Conservation (phyloP, 225 moss, liverwort and hornwort genomes). For the Ulota crispa region DNA sequence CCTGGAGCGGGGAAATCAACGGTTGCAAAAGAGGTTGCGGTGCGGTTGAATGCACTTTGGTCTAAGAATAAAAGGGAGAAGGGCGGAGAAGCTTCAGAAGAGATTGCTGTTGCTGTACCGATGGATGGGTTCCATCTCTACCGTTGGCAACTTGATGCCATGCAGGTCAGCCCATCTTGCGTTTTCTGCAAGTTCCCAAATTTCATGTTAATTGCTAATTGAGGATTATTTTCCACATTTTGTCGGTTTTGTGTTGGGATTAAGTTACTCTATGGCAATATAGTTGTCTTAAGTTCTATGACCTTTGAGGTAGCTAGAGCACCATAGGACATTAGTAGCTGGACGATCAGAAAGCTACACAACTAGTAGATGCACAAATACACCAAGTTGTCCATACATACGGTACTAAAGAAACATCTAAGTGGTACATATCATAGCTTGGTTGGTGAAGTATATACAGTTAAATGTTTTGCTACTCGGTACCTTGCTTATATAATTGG, state of each 20-base stretch:
- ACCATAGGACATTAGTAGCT: too few species aligned
- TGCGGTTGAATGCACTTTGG: slow-evolving; percentile 72
- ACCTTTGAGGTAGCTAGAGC: too few species aligned
- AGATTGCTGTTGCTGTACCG: slow-evolving; percentile 77
- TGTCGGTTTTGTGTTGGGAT: neutral
- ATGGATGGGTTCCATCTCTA: slow-evolving; percentile 99
- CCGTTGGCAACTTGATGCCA: slow-evolving; percentile 88
- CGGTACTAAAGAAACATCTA: too few species aligned
- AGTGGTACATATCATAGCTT: too few species aligned
- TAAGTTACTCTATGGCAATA: too few species aligned
- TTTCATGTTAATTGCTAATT: neutral
- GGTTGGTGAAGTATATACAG: too few species aligned
- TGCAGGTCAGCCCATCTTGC: slow-evolving; percentile 57
- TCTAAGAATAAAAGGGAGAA: slow-evolving; percentile 38
- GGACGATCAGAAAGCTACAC: too few species aligned
- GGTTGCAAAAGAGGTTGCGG: slow-evolving; percentile 73
- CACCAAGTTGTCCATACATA: too few species aligned
- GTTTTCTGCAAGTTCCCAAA: neutral
- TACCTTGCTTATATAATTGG: too few species aligned
- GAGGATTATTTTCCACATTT: neutral
- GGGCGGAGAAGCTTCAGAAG: slow-evolving; percentile 17
- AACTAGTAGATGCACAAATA: too few species aligned
- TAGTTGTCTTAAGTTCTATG: too few species aligned
- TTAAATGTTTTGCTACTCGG: too few species aligned
- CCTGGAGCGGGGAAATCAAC: slow-evolving; percentile 96